Conservation (phyloP, 73 alveolate genomes). For the Paramecium pentaurelia region DNA sequence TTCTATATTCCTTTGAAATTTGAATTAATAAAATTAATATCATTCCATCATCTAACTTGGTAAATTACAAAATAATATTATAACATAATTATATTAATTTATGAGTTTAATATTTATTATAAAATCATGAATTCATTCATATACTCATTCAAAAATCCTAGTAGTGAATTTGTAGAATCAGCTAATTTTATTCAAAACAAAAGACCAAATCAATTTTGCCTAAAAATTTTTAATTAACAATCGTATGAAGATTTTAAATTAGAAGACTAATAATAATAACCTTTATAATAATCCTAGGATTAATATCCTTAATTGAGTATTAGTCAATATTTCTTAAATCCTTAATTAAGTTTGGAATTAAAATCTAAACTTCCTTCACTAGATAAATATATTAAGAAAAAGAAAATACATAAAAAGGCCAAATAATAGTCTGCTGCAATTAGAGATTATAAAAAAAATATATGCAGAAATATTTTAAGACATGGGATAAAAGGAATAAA, state of each 20-base stretch:
- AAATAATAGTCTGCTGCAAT: background rate
- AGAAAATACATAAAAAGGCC: constrained; percentile 4
- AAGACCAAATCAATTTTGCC: background rate
- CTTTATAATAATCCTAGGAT: background rate
- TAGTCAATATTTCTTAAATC: background rate
- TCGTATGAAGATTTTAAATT: background rate
- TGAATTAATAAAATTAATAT: too few species aligned
- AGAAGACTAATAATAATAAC: background rate
- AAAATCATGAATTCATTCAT: background rate
- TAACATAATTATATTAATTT: background rate
- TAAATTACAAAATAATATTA: background rate
- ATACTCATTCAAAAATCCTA: background rate
- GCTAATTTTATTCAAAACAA: background rate
- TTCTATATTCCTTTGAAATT: background rate
- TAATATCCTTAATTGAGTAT: background rate
- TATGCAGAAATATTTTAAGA: background rate
- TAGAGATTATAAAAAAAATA: constrained; percentile 38
- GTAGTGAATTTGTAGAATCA: background rate
- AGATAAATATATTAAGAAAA: background rate
- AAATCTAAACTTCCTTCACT: background rate
- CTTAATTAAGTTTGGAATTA: background rate
- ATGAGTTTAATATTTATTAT: background rate
- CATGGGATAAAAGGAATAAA: background rate
- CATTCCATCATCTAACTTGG: background rate
- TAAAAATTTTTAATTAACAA: background rate